Evolutionary conservation across 441 rosid genomes (phyloP), one percentile per base, ranked within the genome.

Genomic region (Bruguiera hainesii): DNA sequence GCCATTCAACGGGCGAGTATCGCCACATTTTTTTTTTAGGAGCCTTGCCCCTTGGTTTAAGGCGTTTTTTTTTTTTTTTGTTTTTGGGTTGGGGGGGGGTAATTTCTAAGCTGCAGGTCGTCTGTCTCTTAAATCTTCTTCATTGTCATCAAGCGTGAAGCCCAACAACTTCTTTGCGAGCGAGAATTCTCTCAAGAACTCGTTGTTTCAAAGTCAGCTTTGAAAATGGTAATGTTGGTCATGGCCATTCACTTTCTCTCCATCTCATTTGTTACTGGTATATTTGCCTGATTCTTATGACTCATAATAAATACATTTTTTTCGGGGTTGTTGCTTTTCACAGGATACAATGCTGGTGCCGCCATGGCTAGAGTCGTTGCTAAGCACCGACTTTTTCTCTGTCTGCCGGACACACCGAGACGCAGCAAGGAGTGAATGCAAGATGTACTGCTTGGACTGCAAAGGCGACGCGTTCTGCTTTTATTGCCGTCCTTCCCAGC

Each of bases 371-470:
- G 86, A 80, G 77, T 73, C 88, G 56, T 76, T 88, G 82, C 73
- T 88, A 18, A 71, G 62, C 63, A 78, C 92, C 35, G 64, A 75
- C 6, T 90, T 85, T 73, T 90, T 90, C 79, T 57, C 79, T 25
- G 74, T 73, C 7, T 90, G 92, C 74, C 73, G 77, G 10, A 63
- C 75, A 20, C 97, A 90, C 65, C 74, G 78, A 16, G 83, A 79
- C 58, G 81, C 84, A 16, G 80, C 84, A 2, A 78, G 89, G 63
- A 80, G 84, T 37, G 97, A 90, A 78, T 81, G 89, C 65, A 90
- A 88, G 61, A 81, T 81, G 78, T 90, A 80, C 66, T 90, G 92
- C 62, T 70, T 90, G 56, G 97, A 85, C 51, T 90, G 96, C 46
- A 63, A 59, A 19, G 75, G 69, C 3, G 82, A 81, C 16, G 83